Conservation (phyloP, 306 rosid species). For the Begonia loranthoides region DNA sequence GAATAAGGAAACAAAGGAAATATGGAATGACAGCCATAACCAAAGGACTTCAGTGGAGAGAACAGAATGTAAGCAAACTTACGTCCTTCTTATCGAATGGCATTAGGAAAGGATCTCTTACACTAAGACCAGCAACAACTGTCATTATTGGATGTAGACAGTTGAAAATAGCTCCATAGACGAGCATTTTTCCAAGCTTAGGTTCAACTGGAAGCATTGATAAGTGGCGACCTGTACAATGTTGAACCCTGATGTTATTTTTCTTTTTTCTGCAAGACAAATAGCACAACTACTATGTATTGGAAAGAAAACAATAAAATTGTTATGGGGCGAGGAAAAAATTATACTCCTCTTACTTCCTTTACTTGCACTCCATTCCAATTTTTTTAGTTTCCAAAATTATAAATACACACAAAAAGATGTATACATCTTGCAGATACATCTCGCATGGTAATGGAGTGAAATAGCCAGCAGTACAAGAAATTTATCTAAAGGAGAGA, state of each 20-base stretch:
- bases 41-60: too few relatives aligned
- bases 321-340: too few relatives aligned
- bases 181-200: slow-evolving; percentile 93
- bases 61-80: slow-evolving; percentile 14
- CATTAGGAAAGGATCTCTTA: slow-evolving; percentile 84
- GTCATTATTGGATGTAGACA: slow-evolving; percentile 89
- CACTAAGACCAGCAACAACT: slow-evolving; percentile 85
- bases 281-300: slow-evolving; percentile 1
- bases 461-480: too few relatives aligned
- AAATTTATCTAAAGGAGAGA: background rate
- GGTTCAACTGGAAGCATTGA: slow-evolving; percentile 94
- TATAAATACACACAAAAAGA: too few relatives aligned
- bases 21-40: background rate
- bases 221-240: slow-evolving; percentile 53
- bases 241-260: slow-evolving; percentile 8
- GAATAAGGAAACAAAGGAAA: background rate
- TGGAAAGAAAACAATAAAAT: too few relatives aligned
- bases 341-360: too few relatives aligned
- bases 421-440: too few relatives aligned
- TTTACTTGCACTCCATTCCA: too few relatives aligned
- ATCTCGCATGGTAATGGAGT: too few relatives aligned
- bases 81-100: slow-evolving; percentile 93
- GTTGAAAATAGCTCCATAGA: slow-evolving; percentile 79
- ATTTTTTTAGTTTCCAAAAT: too few relatives aligned
- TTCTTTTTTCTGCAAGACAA: slow-evolving; percentile 7